Percentiles rank a stretch among this genome's conserved stretches.
These are phyloP conservation scores for Solanum pennellii DNA, from an alignment of 257 asterid genomes.

Conservation along the genomic window DNA sequence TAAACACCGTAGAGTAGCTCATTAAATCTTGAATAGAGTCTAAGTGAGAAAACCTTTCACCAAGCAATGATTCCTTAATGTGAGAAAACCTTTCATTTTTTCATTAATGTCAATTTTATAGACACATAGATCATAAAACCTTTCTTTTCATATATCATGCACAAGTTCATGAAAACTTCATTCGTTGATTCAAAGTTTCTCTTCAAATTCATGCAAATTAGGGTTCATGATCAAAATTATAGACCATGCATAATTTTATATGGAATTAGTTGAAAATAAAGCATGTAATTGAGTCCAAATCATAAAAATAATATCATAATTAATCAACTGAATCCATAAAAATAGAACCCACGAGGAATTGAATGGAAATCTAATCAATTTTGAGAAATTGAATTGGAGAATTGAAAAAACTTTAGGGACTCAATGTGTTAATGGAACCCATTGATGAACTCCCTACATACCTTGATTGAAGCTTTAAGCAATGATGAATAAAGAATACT, in stretches of 20 bases:
- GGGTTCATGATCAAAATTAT: not conserved
- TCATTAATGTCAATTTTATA: no score
- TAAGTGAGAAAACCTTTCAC: no score
- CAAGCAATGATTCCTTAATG: no score
- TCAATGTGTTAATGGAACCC: not conserved
- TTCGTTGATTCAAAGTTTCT: not conserved
- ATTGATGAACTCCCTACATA: not conserved
- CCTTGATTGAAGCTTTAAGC: not conserved
- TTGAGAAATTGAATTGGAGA: not conserved
- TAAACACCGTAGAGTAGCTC: no score
- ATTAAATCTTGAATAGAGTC: no score
- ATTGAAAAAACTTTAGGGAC: not conserved
- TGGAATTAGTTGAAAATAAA: not conserved
- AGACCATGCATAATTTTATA: not conserved
- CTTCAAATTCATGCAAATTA: not conserved
- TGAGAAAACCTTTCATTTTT: no score
- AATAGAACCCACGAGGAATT: not conserved
- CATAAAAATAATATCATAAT: not conserved
- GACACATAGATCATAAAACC: not conserved
- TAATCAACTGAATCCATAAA: no score
- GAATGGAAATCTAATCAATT: not conserved
- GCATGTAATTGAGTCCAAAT: not conserved
- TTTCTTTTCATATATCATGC: not conserved
- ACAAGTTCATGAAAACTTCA: not conserved
- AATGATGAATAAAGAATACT: not conserved